These are phyloP conservation scores for Globisporangium ultimum DNA, from an alignment of 352 stramenopile species.

Conservation along the genomic window DNA sequence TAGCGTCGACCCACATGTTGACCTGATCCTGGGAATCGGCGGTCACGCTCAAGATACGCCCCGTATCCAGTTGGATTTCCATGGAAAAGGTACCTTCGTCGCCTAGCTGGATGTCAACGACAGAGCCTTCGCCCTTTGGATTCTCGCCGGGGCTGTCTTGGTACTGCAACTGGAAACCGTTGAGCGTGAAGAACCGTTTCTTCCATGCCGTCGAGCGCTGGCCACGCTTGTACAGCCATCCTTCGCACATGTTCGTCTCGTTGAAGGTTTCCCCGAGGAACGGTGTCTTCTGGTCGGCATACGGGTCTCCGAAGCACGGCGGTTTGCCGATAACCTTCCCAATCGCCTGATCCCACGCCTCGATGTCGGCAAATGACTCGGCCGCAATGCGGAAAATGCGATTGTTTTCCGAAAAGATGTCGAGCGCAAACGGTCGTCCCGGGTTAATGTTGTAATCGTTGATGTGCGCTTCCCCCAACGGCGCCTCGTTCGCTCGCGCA, in stretches of 20 bases:
- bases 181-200: conserved; percentile 76
- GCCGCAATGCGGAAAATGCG: conserved; percentile 69
- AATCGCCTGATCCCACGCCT: conserved; percentile 68
- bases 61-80: conserved; percentile 62
- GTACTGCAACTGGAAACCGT: conserved; percentile 55
- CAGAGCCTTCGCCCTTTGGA: conserved; percentile 50
- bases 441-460: conserved; percentile 73
- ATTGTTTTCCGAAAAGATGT: conserved; percentile 82
- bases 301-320: conserved; percentile 65
- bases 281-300: conserved; percentile 49
- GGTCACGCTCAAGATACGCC: conserved; percentile 60
- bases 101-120: conserved; percentile 59
- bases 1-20: conserved; percentile 57
- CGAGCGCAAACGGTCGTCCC: conserved; percentile 59
- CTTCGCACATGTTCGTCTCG: conserved; percentile 55
- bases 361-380: conserved; percentile 65
- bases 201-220: conserved; percentile 60
- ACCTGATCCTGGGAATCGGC: conserved; percentile 51
- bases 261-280: conserved; percentile 60
- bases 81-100: conserved; percentile 42
- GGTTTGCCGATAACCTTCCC: conserved; percentile 39
- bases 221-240: conserved; percentile 71
- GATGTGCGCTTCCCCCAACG: conserved; percentile 59
- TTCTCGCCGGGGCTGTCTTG: conserved; percentile 58
- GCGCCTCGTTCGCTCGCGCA: conserved; percentile 43